Evolutionary conservation across 1,139 yeast species (phyloP).

Genomic region (Lodderomyces metapsilosis): DNA sequence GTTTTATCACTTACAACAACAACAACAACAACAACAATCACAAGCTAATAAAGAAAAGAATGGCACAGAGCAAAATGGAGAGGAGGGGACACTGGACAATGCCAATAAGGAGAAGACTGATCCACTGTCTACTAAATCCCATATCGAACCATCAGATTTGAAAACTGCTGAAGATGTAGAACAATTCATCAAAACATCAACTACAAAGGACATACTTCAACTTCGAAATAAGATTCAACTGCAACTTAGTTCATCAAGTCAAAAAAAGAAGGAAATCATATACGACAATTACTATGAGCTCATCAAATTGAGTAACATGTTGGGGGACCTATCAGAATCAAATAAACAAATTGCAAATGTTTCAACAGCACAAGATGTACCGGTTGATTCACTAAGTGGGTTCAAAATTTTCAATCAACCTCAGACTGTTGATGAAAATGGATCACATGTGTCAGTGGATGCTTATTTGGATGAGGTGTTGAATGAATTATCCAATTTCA

Average conservation of each 20-base stretch:
- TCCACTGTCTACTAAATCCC: neutral
- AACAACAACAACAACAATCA: constrained; percentile 15
- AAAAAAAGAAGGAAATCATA: constrained; percentile 45
- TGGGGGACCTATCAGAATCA: constrained; percentile 29
- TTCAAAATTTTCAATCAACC: constrained; percentile 10
- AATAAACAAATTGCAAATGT: constrained; percentile 7
- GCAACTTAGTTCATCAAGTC: constrained; percentile 38
- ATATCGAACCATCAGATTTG: neutral
- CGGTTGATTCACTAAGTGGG: constrained; percentile 4
- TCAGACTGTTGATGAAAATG: constrained; percentile 1
- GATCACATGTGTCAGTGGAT: constrained; percentile 14
- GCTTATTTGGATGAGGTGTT: constrained; percentile 27
- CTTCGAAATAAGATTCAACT: constrained; percentile 33
- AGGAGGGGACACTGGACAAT: constrained; percentile 2
- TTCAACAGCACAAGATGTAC: neutral
- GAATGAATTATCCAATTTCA: constrained; percentile 26
- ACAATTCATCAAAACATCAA: constrained; percentile 32
- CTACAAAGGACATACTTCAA: constrained; percentile 36
- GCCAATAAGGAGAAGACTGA: neutral
- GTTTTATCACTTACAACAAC: constrained; percentile 35
- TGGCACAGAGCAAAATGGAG: neutral
- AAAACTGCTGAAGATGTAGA: constrained; percentile 20
- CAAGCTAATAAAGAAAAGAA: constrained; percentile 1
- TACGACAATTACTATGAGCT: constrained; percentile 48
- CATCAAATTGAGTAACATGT: constrained; percentile 40